A percentile compares a stretch with the other conserved stretches of the same genome.
phyloP scores from a whole-genome alignment of 192 early-diverging fungal species.

The Coemansia sp. region DNA sequence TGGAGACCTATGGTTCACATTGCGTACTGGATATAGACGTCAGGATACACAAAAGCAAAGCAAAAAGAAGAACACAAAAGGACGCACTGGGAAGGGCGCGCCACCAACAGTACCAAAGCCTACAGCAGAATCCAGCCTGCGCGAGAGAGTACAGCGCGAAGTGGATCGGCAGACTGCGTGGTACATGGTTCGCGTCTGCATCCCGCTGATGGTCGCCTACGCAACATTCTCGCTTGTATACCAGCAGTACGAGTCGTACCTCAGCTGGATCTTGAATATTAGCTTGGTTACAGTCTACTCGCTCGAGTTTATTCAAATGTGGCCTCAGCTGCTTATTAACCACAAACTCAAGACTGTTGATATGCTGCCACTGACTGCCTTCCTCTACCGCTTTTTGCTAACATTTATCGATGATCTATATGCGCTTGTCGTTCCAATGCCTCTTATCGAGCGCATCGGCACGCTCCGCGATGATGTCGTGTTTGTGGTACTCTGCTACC shows the following conservation, averaged over 20 bases:
- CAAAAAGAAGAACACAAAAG: background rate
- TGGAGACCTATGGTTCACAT: conserved; percentile 16
- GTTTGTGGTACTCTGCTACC: conserved; percentile 57
- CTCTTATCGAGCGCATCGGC: conserved; percentile 56
- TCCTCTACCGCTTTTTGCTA: conserved; percentile 56
- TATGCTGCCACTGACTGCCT: conserved; percentile 57
- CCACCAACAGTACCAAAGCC: background rate
- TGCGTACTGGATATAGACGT: background rate
- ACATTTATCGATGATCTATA: conserved; percentile 63
- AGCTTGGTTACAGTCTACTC: conserved; percentile 56
- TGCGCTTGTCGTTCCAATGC: conserved; percentile 62
- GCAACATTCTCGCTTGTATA: conserved; percentile 55
- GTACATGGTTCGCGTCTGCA: conserved; percentile 51
- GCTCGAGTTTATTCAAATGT: conserved; percentile 61
- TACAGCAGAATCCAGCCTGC: conserved; percentile 2
- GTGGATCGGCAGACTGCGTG: conserved; percentile 54
- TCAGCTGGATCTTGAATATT: conserved; percentile 56
- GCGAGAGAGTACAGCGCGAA: conserved; percentile 37
- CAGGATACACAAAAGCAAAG: background rate
- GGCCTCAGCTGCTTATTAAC: conserved; percentile 62
- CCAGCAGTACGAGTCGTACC: conserved; percentile 48
- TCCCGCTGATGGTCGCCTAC: conserved; percentile 52
- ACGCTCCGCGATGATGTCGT: conserved; percentile 58
- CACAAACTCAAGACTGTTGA: conserved; percentile 58
- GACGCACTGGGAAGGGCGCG: too few relatives aligned